Evolutionary conservation across 225 moss, liverwort and hornwort genomes (phyloP).

Genomic region (Bryoerythrophyllum caledonicum): DNA sequence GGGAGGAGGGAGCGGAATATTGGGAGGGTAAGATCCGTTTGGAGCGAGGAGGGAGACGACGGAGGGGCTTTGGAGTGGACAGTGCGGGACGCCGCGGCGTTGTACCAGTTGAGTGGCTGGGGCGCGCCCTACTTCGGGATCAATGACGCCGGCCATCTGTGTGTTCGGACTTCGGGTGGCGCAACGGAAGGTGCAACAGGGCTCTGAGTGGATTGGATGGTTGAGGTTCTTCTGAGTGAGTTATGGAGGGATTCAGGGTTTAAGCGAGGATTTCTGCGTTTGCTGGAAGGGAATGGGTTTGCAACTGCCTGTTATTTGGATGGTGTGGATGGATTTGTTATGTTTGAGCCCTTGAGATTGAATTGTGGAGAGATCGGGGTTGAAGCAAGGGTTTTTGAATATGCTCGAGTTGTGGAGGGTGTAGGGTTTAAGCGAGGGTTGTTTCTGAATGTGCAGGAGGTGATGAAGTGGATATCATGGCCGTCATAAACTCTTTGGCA

Average conservation of each 20-base stretch:
- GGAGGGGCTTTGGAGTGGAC: conserved; percentile 46
- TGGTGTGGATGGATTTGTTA: no score
- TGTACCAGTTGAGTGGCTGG: conserved; percentile 74
- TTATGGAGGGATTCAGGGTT: background rate
- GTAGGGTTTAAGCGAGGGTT: background rate
- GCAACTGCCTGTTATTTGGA: conserved; percentile 48
- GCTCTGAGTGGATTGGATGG: background rate
- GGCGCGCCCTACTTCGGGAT: conserved; percentile 77
- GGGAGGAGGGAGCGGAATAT: background rate
- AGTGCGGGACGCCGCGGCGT: conserved; percentile 51
- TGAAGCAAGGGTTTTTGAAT: no score
- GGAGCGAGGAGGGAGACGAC: background rate
- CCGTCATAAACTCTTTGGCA: conserved; percentile 54
- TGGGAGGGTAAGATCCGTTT: background rate
- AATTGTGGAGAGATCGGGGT: no score
- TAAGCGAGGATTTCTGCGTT: background rate
- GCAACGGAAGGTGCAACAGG: conserved; percentile 30
- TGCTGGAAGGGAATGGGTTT: conserved; percentile 43
- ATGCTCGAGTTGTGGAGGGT: background rate
- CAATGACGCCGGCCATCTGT: conserved; percentile 57
- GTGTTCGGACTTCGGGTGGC: conserved; percentile 56
- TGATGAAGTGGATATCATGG: conserved; percentile 69
- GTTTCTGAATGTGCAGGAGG: conserved; percentile 39
- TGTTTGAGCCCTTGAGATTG: no score
- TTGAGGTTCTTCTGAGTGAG: no score